Percentiles rank a stretch among this genome's conserved stretches.
phyloP scores from a whole-genome alignment of 257 asterid species.

The Nicotiana noctiflora region DNA sequence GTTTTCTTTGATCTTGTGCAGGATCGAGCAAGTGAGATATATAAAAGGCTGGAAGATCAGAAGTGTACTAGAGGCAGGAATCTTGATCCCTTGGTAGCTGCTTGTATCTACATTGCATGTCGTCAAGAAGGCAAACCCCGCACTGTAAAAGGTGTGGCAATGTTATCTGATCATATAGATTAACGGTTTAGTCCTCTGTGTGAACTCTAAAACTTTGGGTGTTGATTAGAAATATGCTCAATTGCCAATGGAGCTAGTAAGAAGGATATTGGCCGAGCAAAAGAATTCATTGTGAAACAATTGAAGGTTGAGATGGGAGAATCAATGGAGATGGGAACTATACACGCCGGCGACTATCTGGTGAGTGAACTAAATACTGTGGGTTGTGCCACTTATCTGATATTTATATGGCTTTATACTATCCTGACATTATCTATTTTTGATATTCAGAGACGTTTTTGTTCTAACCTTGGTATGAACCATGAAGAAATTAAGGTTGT shows the following conservation, averaged over 20 bases:
- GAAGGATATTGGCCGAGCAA: constrained; percentile 93
- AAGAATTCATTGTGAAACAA: constrained; percentile 83
- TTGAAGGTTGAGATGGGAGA: constrained; percentile 91
- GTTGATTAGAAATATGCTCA: constrained; percentile 74
- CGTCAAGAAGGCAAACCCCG: constrained; percentile 90
- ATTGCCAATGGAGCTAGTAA: constrained; percentile 82
- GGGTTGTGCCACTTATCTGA: neutral
- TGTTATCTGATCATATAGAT: constrained; percentile 20
- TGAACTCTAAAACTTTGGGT: constrained; percentile 41
- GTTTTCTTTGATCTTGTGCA: constrained; percentile 15
- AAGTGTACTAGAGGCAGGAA: constrained; percentile 90
- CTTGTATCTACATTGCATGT: constrained; percentile 87
- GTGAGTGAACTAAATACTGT: constrained; percentile 29
- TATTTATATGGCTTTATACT: neutral
- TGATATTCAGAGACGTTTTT: constrained; percentile 67
- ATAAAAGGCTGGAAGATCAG: constrained; percentile 82
- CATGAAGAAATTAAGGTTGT: constrained; percentile 78
- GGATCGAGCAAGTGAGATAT: constrained; percentile 90
- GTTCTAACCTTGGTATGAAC: constrained; percentile 87
- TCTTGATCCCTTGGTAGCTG: constrained; percentile 83
- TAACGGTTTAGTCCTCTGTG: constrained; percentile 18
- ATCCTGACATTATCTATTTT: neutral
- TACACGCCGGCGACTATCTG: constrained; percentile 91
- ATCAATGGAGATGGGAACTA: constrained; percentile 83
- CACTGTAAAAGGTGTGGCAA: constrained; percentile 74